These are phyloP conservation scores for Alternaria arbusti DNA, from an alignment of 2,329 filamentous ascomycete genomes.

Conservation along the genomic window DNA sequence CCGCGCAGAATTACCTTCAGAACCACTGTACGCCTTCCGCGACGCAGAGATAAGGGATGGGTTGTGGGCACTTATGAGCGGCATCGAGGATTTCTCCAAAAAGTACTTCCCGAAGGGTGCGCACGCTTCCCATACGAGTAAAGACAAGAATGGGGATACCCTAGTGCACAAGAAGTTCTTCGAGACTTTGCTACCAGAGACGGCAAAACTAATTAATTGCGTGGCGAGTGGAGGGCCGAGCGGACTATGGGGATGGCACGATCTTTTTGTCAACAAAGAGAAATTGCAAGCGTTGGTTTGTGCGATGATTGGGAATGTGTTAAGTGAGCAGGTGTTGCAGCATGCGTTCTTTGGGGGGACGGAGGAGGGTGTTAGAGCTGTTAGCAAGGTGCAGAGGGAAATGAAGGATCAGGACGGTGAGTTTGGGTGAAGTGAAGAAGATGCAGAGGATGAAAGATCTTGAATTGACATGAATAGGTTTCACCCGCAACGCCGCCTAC, in stretches of 20 bases:
- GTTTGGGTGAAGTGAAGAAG: constrained; percentile 23
- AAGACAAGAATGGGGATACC: too few species aligned
- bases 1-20: background rate
- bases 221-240: constrained; percentile 34
- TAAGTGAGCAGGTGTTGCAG: constrained; percentile 39
- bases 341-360: constrained; percentile 33
- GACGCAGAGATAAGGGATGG: constrained; percentile 37
- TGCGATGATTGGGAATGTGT: constrained; percentile 38
- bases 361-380: background rate
- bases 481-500: constrained; percentile 25
- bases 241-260: constrained; percentile 30
- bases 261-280: constrained; percentile 25
- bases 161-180: constrained; percentile 2
- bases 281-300: constrained; percentile 31
- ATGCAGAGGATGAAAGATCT: constrained; percentile 25
- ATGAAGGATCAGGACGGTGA: constrained; percentile 30
- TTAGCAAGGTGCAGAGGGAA: constrained; percentile 11
- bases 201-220: constrained; percentile 30
- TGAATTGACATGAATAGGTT: constrained; percentile 13
- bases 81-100: constrained; percentile 8
- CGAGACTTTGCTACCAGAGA: constrained; percentile 16
- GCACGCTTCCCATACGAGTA: too few species aligned
- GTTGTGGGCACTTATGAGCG: constrained; percentile 19
- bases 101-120: background rate
- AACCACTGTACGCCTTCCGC: constrained; percentile 32